phyloP scores from a whole-genome alignment of 768 basidiomycete species.

The Daedaleopsis nitida region DNA sequence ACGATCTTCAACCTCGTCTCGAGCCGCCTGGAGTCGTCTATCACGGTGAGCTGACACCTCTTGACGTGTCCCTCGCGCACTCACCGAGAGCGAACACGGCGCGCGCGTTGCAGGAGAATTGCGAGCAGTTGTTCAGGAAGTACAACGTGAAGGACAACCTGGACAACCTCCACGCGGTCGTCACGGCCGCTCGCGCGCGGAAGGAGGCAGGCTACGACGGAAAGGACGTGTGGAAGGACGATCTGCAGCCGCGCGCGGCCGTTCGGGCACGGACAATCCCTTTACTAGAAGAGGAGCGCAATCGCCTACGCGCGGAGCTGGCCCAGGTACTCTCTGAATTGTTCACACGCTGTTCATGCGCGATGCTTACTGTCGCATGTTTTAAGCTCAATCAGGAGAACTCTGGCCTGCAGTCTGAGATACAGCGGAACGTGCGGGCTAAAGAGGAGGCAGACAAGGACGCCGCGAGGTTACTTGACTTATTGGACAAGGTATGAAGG shows the following conservation, averaged over 20 bases:
- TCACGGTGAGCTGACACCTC: conserved; percentile 33
- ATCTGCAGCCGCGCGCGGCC: conserved; percentile 63
- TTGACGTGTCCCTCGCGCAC: not conserved
- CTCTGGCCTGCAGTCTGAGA: conserved; percentile 43
- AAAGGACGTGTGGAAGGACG: conserved; percentile 65
- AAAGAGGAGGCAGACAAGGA: conserved; percentile 49
- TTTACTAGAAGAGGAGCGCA: conserved; percentile 47
- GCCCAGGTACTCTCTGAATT: conserved; percentile 32
- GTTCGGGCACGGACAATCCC: conserved; percentile 67
- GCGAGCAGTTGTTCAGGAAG: conserved; percentile 69
- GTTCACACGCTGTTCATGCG: not conserved
- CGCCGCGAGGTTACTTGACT: conserved; percentile 49
- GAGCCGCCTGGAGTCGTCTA: conserved; percentile 69
- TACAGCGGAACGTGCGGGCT: conserved; percentile 50
- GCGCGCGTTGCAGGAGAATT: conserved; percentile 48
- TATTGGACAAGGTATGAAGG: conserved; percentile 52
- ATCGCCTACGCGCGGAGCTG: conserved; percentile 40
- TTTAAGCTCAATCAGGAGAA: conserved; percentile 64
- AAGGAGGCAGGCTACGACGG: conserved; percentile 43
- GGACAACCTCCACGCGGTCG: conserved; percentile 68
- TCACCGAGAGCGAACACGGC: not conserved
- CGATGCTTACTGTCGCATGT: not conserved
- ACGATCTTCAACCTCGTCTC: conserved; percentile 57
- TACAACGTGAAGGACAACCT: conserved; percentile 70
- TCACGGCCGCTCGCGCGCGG: conserved; percentile 65